Evolutionary conservation across 129 eudicot species (phyloP).

Genomic region (Helianthus tuberosus): DNA sequence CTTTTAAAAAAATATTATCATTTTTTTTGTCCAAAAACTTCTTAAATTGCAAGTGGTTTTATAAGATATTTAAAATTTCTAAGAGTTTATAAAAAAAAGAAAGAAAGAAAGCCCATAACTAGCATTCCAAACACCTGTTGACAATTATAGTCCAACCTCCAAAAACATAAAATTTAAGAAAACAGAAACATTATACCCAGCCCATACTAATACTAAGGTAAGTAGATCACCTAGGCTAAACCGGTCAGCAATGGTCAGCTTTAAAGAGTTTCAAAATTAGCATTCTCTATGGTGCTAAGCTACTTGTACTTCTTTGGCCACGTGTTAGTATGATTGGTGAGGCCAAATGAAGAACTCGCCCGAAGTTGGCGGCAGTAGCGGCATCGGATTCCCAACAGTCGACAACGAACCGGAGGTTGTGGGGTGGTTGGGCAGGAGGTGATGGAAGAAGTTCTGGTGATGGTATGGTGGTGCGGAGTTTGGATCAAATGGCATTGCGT

Average conservation of each 20-base stretch:
- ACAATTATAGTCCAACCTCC: constrained; percentile 33
- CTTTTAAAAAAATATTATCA: too few relatives aligned
- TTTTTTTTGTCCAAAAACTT: too few relatives aligned
- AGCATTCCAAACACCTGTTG: constrained; percentile 30
- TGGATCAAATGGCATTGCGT: constrained; percentile 61
- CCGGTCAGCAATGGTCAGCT: constrained; percentile 43
- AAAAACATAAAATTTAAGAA: constrained; percentile 22
- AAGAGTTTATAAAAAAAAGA: background rate
- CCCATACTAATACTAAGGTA: constrained; percentile 39
- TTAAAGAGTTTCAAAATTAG: constrained; percentile 38
- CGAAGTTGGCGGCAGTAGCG: constrained; percentile 50
- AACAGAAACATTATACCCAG: constrained; percentile 36
- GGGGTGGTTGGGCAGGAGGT: constrained; percentile 40
- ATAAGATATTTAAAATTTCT: background rate
- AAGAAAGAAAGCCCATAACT: constrained; percentile 25
- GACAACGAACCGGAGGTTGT: constrained; percentile 40
- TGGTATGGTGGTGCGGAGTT: constrained; percentile 41
- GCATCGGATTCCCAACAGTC: constrained; percentile 31
- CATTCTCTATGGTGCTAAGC: constrained; percentile 38
- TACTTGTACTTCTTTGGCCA: constrained; percentile 28
- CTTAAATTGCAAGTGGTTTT: background rate
- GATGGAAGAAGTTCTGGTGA: constrained; percentile 70
- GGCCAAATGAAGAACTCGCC: constrained; percentile 88
- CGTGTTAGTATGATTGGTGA: constrained; percentile 60
- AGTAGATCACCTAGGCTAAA: constrained; percentile 35